Conservation (phyloP, 768 basidiomycete genomes). For the Kwoniella sp. region DNA sequence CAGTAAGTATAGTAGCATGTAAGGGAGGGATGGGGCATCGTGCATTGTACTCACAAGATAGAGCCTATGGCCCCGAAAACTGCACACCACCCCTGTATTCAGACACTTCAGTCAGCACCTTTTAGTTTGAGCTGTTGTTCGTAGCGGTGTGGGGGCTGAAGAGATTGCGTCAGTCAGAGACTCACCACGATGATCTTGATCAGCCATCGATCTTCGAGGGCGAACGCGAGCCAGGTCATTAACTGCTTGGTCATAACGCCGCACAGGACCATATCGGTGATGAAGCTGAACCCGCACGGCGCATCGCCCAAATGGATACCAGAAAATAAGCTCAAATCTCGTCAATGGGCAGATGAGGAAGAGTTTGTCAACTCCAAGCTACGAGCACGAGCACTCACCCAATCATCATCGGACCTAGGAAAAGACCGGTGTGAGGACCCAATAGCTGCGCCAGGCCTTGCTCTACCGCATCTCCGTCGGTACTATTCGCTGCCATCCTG, state of each 20-base stretch:
- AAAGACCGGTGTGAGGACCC: slow-evolving; percentile 4
- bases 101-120: no score
- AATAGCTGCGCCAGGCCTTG: background rate
- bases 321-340: no score
- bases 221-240: slow-evolving; percentile 3
- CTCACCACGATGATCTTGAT: slow-evolving; percentile 12
- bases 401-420: slow-evolving; percentile 6
- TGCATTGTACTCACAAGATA: slow-evolving; percentile 5
- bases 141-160: no score
- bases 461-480: background rate
- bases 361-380: no score
- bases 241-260: slow-evolving; percentile 9
- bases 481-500: slow-evolving; percentile 2
- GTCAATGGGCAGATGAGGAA: no score
- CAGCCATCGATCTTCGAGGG: slow-evolving; percentile 10
- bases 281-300: no score
- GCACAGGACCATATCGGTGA: slow-evolving; percentile 8
- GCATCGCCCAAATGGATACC: no score
- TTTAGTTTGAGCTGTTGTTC: no score
- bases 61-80: slow-evolving; percentile 7
- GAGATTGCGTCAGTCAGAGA: no score
- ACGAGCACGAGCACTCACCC: no score
- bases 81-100: slow-evolving; percentile 2
- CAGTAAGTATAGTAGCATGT: no score
- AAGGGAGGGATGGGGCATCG: no score